These are phyloP conservation scores for Penicillium bovifimosum DNA, from an alignment of 495 filamentous ascomycete genomes.

Conservation along the genomic window DNA sequence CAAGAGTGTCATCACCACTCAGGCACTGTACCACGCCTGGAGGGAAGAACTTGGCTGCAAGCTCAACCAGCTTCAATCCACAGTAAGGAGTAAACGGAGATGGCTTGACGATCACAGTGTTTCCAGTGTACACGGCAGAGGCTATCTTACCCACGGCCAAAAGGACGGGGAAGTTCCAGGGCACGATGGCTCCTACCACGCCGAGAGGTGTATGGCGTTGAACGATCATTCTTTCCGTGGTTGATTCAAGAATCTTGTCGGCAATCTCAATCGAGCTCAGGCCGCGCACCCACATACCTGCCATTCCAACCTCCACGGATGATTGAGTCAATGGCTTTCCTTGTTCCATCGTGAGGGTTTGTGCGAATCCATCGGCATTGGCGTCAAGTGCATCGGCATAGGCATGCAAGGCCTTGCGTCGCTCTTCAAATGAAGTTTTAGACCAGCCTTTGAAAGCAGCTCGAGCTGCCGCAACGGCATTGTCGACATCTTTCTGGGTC, in stretches of 20 bases:
- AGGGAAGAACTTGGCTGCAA: conserved; percentile 55
- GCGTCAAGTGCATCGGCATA: conserved; percentile 44
- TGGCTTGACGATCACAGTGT: conserved; percentile 56
- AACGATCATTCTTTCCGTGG: conserved; percentile 40
- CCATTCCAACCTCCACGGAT: conserved; percentile 22
- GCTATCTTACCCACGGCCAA: conserved; percentile 54
- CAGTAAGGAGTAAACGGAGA: conserved; percentile 66
- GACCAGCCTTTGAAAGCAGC: conserved; percentile 50
- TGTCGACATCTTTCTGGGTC: conserved; percentile 49
- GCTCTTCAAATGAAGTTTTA: conserved; percentile 45
- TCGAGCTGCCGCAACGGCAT: conserved; percentile 43
- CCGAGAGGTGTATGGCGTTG: conserved; percentile 53
- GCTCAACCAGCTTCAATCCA: conserved; percentile 57
- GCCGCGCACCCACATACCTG: conserved; percentile 18
- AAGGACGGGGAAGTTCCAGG: conserved; percentile 57
- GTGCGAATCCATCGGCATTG: conserved; percentile 41
- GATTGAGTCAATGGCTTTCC: conserved; percentile 47
- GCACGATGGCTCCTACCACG: conserved; percentile 55
- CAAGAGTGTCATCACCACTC: conserved; percentile 60
- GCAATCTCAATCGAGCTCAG: conserved; percentile 22
- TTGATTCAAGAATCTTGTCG: conserved; percentile 41
- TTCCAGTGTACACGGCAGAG: conserved; percentile 53
- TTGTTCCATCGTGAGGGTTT: conserved; percentile 49
- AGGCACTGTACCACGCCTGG: conserved; percentile 63
- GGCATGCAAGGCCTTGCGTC: conserved; percentile 49